These are phyloP conservation scores for Aureobasidium musti DNA, from an alignment of 2,329 filamentous ascomycete species.

Conservation along the genomic window DNA sequence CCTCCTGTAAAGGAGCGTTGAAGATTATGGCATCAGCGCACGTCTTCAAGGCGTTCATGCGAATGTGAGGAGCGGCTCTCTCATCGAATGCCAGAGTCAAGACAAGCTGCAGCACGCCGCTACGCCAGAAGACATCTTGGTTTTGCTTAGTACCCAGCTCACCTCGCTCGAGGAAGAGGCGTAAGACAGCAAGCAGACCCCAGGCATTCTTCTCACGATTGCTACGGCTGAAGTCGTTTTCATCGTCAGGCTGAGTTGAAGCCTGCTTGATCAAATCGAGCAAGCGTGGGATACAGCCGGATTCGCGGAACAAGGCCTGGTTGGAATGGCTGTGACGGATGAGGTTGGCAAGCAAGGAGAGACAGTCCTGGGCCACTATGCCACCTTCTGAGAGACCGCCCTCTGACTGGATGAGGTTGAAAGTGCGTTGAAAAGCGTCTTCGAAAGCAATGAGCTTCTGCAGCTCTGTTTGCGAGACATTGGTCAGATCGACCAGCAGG, in stretches of 20 bases:
- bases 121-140: conserved; percentile 81
- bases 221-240: conserved; percentile 69
- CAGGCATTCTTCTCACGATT: conserved; percentile 87
- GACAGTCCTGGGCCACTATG: conserved; percentile 85
- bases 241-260: conserved; percentile 59
- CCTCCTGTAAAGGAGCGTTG: conserved; percentile 78
- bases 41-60: conserved; percentile 79
- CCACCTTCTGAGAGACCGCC: conserved; percentile 81
- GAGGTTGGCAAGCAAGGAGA: conserved; percentile 87
- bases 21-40: conserved; percentile 87
- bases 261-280: conserved; percentile 50
- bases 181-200: conserved; percentile 81
- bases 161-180: conserved; percentile 81
- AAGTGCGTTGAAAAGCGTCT: conserved; percentile 85
- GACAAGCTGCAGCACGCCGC: conserved; percentile 75
- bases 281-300: conserved; percentile 64
- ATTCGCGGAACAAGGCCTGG: conserved; percentile 90
- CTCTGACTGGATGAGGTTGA: conserved; percentile 77
- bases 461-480: conserved; percentile 77
- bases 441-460: conserved; percentile 97
- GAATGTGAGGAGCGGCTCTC: conserved; percentile 72
- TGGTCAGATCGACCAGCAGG: conserved; percentile 83
- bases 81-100: conserved; percentile 80
- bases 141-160: conserved; percentile 79
- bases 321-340: conserved; percentile 86